These are phyloP conservation scores for Paramecium sexaurelia DNA, from an alignment of 73 alveolate genomes.

Conservation along the genomic window DNA sequence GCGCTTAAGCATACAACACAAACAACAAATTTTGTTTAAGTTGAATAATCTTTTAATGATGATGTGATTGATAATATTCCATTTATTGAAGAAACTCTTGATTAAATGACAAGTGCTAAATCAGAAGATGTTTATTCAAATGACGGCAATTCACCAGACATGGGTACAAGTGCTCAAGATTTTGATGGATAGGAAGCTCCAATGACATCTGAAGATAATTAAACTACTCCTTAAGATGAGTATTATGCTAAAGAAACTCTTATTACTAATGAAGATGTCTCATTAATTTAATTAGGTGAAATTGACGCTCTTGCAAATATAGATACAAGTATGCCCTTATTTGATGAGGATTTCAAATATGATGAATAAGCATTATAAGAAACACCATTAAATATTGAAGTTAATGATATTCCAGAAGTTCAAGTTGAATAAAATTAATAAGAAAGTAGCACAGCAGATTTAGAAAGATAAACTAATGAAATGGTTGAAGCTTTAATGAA, in stretches of 20 bases:
- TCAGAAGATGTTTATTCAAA: neutral
- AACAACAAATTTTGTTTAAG: neutral
- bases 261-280: conserved; percentile 5
- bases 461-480: neutral
- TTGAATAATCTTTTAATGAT: neutral
- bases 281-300: neutral
- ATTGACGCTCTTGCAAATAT: neutral
- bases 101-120: neutral
- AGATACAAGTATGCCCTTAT: conserved; percentile 22
- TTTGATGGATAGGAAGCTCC: neutral
- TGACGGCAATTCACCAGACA: conserved; percentile 41
- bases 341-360: neutral
- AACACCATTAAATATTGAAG: neutral
- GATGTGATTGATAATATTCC: conserved; percentile 42
- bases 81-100: conserved; percentile 8
- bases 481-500: neutral
- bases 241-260: neutral
- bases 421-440: neutral
- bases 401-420: neutral
- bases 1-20: neutral
- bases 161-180: neutral
- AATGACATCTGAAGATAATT: conserved; percentile 1
- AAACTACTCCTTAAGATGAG: neutral
- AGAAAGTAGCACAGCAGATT: neutral
- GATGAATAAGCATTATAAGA: neutral